Base-by-base conservation (phyloP, 2,329 filamentous ascomycete genomes). In the Hymenoscyphus fraxineus region DNA sequence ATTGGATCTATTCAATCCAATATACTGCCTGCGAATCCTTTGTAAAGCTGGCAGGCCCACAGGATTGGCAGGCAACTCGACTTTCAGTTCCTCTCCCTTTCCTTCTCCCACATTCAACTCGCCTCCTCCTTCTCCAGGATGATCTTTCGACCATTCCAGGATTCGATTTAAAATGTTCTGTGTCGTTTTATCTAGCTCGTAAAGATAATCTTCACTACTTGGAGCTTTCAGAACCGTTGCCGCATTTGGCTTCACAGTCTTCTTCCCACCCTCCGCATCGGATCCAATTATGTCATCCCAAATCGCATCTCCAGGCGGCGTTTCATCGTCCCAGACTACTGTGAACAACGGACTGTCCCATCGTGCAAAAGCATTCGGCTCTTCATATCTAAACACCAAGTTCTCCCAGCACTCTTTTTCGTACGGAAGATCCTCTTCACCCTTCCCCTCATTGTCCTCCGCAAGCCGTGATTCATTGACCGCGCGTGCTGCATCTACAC, bases 271-370 rank as follows among this genome's bases (percentile, higher is more conserved):
- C 71, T 81, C 90, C 1, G 82, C 89, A 61, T 82, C 81, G 38
- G 76, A 80, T 40, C 82, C 83, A 15, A 86, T 76, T 64, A 95
- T 78, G 1, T 87, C 84, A 54, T 93, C 89, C 91, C 91, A 95
- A 64, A 95, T 83, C 64, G 83, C 81, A 58, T 88, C 85, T 66
- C 87, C 89, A 1, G 87, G 86, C n/a, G 83, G 83, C 64, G 82
- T 82, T 63, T 84, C 83, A 74, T 96, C 92, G 56, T 93, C 88
- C 82, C 88, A 91, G 12, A 92, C 83, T 0, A 95, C 82, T 3
- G 89, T 89, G 77, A 94, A 95, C 2, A 95, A 82, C 1, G 92
- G 91, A 62, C 88, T 90, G 75, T 96, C 91, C 92, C 92, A 96
- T 55, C 91, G 81, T 2, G 85, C 88, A 90, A 94, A 93, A 27